These are phyloP conservation scores for Lophiostoma macrostomum DNA, from an alignment of 495 filamentous ascomycete species.

Conservation along the genomic window DNA sequence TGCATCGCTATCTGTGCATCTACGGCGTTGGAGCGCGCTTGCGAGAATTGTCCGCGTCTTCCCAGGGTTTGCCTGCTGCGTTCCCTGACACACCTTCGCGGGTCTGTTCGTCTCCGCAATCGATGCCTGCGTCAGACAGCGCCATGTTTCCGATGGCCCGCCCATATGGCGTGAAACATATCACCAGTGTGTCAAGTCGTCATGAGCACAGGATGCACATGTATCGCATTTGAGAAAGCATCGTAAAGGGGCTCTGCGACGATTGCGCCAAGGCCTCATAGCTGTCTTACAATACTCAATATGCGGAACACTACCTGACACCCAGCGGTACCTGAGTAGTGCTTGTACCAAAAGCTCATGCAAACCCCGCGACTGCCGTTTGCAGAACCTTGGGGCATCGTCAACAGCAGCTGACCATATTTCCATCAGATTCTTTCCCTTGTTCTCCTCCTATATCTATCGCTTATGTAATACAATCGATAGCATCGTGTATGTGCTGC, in stretches of 20 bases:
- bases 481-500: conserved; percentile 47
- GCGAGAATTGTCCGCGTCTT: conserved; percentile 6
- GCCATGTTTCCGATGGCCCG: conserved; percentile 1
- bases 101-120: not conserved
- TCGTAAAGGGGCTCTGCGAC: too few species aligned
- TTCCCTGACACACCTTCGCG: not conserved
- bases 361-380: not conserved
- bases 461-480: conserved; percentile 58
- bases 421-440: conserved; percentile 63
- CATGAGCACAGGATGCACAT: too few species aligned
- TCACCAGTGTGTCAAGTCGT: too few species aligned
- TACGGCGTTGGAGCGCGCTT: not conserved
- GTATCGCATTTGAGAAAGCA: too few species aligned
- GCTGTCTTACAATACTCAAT: too few species aligned
- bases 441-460: conserved; percentile 79
- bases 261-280: too few species aligned
- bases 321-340: too few species aligned
- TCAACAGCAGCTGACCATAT: conserved; percentile 12
- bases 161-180: conserved; percentile 6
- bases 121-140: not conserved
- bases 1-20: not conserved
- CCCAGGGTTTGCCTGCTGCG: conserved; percentile 10
- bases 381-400: not conserved
- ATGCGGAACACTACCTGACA: too few species aligned
- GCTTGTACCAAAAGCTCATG: not conserved